phyloP scores from a whole-genome alignment of 2,329 filamentous ascomycete species.

The Stagonosporopsis rhizophila region DNA sequence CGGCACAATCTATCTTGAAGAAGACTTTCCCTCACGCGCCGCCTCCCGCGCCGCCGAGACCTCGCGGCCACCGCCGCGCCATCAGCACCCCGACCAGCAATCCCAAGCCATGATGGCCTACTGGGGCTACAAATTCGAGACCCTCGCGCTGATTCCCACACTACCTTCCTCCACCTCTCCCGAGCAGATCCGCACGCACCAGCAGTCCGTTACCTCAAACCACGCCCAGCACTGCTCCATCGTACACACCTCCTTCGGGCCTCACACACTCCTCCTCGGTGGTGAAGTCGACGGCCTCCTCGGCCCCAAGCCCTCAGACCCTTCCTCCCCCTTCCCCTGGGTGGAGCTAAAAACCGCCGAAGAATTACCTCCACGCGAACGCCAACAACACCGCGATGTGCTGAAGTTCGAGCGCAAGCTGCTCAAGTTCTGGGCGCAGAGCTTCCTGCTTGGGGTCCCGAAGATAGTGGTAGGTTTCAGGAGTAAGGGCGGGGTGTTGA shows the following conservation, averaged over 20 bases:
- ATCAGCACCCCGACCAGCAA: conserved; percentile 59
- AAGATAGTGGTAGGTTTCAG: conserved; percentile 92
- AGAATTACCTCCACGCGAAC: conserved; percentile 59
- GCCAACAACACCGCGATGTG: conserved; percentile 68
- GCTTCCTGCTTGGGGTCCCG: conserved; percentile 89
- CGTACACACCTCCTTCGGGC: conserved; percentile 85
- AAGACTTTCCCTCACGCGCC: conserved; percentile 78
- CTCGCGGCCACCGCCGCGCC: conserved; percentile 29
- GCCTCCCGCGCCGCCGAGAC: conserved; percentile 61
- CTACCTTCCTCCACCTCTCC: conserved; percentile 81
- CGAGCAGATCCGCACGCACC: conserved; percentile 79
- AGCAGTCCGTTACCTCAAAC: conserved; percentile 78
- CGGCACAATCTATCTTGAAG: conserved; percentile 84
- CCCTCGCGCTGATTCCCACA: conserved; percentile 75
- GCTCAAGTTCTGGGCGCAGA: conserved; percentile 96
- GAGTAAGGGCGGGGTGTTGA: conserved; percentile 73
- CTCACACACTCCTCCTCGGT: conserved; percentile 76
- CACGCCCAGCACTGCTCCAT: conserved; percentile 95
- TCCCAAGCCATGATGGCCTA: conserved; percentile 86
- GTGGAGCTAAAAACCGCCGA: conserved; percentile 93
- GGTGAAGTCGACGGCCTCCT: conserved; percentile 88
- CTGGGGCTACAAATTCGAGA: conserved; percentile 99
- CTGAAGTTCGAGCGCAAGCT: conserved; percentile 86
- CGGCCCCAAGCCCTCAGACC: conserved; percentile 26
- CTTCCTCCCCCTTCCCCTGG: conserved; percentile 72